These are phyloP conservation scores for Kwoniella bestiolae DNA, from an alignment of 768 basidiomycete species.

Conservation along the genomic window DNA sequence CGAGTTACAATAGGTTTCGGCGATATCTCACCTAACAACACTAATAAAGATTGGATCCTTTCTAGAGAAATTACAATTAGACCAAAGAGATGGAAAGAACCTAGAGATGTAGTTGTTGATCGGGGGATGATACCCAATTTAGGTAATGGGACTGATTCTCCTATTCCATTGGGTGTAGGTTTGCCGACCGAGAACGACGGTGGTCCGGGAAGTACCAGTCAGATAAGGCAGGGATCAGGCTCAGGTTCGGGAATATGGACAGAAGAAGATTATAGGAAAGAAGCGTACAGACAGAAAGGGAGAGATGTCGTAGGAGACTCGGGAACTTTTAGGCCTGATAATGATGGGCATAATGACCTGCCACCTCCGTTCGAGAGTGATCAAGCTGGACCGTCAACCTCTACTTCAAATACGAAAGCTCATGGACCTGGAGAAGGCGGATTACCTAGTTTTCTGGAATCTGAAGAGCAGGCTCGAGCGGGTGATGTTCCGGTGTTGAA, in stretches of 20 bases:
- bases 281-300: slow-evolving; percentile 54
- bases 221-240: not conserved
- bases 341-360: slow-evolving; percentile 20
- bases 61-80: slow-evolving; percentile 31
- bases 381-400: slow-evolving; percentile 18
- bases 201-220: too few relatives aligned
- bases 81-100: slow-evolving; percentile 42
- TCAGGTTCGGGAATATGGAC: slow-evolving; percentile 12
- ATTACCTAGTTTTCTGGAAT: slow-evolving; percentile 43
- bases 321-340: slow-evolving; percentile 41
- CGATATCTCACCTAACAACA: slow-evolving; percentile 8
- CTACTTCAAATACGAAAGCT: slow-evolving; percentile 18
- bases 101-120: slow-evolving; percentile 30
- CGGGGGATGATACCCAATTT: slow-evolving; percentile 27
- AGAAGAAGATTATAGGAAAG: slow-evolving; percentile 42
- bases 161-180: too few relatives aligned
- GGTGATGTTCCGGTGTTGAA: slow-evolving; percentile 33
- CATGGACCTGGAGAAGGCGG: slow-evolving; percentile 10
- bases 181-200: too few relatives aligned
- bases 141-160: slow-evolving; percentile 9
- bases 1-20: slow-evolving; percentile 73
- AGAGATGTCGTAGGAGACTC: slow-evolving; percentile 47
- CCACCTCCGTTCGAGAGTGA: slow-evolving; percentile 45
- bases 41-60: slow-evolving; percentile 30
- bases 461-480: slow-evolving; percentile 38